phyloP scores from a whole-genome alignment of 1,284 basidiomycete genomes.

The Rhodotorula sp. region DNA sequence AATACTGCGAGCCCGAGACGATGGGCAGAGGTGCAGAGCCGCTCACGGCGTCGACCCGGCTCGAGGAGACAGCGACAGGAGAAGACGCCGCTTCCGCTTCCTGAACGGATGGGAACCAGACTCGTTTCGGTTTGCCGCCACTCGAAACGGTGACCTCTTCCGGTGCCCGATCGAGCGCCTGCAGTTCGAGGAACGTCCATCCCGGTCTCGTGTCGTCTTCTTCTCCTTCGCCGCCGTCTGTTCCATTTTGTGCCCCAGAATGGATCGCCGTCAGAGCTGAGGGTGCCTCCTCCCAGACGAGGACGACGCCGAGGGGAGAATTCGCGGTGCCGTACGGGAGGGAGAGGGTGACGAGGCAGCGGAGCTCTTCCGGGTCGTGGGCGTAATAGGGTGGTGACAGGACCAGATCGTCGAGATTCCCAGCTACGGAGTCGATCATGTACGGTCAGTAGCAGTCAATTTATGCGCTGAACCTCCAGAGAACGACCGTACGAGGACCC shows the following conservation, averaged over 20 bases:
- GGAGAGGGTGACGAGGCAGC: conserved; percentile 11
- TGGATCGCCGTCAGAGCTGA: conserved; percentile 1
- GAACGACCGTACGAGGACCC: background rate
- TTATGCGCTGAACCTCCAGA: too few species aligned
- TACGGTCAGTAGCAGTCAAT: background rate
- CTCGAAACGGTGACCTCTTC: background rate
- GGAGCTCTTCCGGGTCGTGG: conserved; percentile 16
- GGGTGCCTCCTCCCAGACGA: conserved; percentile 15
- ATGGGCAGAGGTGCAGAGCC: background rate
- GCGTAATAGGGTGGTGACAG: conserved; percentile 12
- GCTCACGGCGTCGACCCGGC: background rate
- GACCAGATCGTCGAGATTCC: conserved; percentile 7
- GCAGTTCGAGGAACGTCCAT: conserved; percentile 19
- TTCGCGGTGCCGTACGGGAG: background rate
- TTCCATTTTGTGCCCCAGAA: background rate
- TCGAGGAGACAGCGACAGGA: background rate
- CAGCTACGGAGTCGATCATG: background rate
- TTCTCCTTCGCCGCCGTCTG: background rate
- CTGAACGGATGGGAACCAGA: conserved; percentile 1
- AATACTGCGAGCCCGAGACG: background rate
- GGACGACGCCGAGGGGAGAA: conserved; percentile 17
- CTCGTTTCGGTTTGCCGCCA: background rate
- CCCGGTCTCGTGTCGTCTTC: conserved; percentile 17
- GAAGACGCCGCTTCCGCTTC: background rate
- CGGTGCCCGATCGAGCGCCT: background rate